These are phyloP conservation scores for Mycena olivaceomarginata DNA, from an alignment of 768 basidiomycete species.

Conservation along the genomic window DNA sequence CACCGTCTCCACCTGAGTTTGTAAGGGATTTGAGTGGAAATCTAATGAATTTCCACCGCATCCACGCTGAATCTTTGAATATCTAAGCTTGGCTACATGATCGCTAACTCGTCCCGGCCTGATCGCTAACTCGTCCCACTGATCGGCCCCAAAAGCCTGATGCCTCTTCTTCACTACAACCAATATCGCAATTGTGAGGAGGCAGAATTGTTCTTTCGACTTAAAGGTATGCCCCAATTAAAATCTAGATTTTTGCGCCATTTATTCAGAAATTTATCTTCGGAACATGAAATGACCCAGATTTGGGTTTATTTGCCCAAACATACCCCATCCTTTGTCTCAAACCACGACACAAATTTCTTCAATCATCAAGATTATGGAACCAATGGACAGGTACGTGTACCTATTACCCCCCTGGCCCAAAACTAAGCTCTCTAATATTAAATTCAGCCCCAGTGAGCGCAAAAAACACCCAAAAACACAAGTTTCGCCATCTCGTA, in stretches of 20 bases:
- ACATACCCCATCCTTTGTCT: neutral
- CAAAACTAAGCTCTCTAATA: neutral
- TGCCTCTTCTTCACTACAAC: too few relatives aligned
- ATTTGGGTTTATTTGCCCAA: neutral
- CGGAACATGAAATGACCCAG: neutral
- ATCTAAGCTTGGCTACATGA: too few relatives aligned
- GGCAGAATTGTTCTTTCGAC: neutral
- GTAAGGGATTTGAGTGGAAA: too few relatives aligned
- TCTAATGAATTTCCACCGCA: too few relatives aligned
- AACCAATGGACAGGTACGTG: neutral
- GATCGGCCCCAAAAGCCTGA: too few relatives aligned
- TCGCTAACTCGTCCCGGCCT: too few relatives aligned
- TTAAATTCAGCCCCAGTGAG: neutral
- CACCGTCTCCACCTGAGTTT: neutral
- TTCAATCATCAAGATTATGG: neutral
- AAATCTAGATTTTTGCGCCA: neutral
- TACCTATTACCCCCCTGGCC: neutral
- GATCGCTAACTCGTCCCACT: too few relatives aligned
- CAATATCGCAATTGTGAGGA: neutral
- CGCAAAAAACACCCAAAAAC: neutral
- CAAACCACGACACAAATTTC: neutral
- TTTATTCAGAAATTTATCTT: neutral
- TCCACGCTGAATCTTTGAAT: too few relatives aligned
- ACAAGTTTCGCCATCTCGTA: neutral
- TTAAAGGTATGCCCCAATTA: neutral